phyloP scores from a whole-genome alignment of 805 yeast species.

The Hanseniaspora lindneri region DNA sequence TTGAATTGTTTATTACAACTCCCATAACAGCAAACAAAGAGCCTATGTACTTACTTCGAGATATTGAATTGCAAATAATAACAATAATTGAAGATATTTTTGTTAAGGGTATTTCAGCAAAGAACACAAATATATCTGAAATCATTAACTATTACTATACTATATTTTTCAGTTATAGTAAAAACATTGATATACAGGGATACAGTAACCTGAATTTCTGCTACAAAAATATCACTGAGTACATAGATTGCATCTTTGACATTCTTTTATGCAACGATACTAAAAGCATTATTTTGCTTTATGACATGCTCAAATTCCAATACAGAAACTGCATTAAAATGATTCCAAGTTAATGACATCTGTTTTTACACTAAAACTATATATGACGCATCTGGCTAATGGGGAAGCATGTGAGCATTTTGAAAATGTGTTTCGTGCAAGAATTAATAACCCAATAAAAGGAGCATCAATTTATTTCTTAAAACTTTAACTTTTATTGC shows the following conservation, averaged over 20 bases:
- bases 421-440: too few species aligned
- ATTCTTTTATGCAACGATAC: slow-evolving; percentile 1
- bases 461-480: too few species aligned
- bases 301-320: slow-evolving; percentile 10
- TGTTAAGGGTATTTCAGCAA: too few species aligned
- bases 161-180: slow-evolving; percentile 14
- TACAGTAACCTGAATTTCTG: background rate
- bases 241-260: slow-evolving; percentile 11
- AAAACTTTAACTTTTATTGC: too few species aligned
- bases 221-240: slow-evolving; percentile 4
- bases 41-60: slow-evolving; percentile 18
- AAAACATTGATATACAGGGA: slow-evolving; percentile 11
- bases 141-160: slow-evolving; percentile 14
- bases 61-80: slow-evolving; percentile 18
- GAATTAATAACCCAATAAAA: too few species aligned
- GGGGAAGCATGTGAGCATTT: too few species aligned
- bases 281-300: background rate
- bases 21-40: slow-evolving; percentile 20
- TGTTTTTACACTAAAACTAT: too few species aligned
- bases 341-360: background rate
- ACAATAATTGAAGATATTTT: slow-evolving; percentile 11
- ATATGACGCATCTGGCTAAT: too few species aligned
- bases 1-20: slow-evolving; percentile 19
- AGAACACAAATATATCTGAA: too few species aligned
- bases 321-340: too few species aligned